Evolutionary conservation across 202 grass and related monocot genomes (phyloP).

Genomic region (Schoenoplectus tabernaemontani): DNA sequence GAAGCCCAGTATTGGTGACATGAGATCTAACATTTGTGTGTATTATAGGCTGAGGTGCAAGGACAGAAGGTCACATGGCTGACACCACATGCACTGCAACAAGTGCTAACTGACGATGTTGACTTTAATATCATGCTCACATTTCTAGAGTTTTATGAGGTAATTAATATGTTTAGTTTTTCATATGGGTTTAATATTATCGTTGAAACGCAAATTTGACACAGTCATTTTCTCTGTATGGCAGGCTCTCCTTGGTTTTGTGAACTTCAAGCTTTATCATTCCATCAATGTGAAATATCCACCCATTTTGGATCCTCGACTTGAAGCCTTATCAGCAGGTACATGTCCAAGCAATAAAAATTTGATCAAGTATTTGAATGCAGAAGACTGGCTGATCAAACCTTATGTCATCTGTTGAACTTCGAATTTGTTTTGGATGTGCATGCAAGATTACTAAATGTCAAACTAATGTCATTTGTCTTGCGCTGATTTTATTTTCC

Average conservation of each 20-base stretch:
- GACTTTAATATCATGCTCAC: conserved; percentile 99
- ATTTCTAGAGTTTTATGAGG: conserved; percentile 97
- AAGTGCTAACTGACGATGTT: conserved; percentile 82
- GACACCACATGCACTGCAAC: conserved; percentile 89
- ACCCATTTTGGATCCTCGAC: conserved; percentile 70
- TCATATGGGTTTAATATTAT: conserved; percentile 8
- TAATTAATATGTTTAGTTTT: conserved; percentile 24
- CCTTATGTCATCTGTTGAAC: neutral
- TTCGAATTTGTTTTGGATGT: neutral
- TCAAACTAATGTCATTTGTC: conserved; percentile 4
- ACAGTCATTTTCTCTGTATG: conserved; percentile 25
- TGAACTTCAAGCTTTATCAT: conserved; percentile 98
- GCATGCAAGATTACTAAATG: conserved; percentile 4
- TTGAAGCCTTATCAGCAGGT: conserved; percentile 95
- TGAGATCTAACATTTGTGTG: conserved; percentile 17
- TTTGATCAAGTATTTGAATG: neutral
- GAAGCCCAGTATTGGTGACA: neutral
- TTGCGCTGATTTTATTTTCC: conserved; percentile 19
- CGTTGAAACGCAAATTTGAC: conserved; percentile 11
- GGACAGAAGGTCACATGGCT: conserved; percentile 96
- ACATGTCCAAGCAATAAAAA: conserved; percentile 16
- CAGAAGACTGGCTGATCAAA: neutral
- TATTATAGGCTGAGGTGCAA: conserved; percentile 86
- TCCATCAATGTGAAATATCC: conserved; percentile 98
- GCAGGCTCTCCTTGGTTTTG: conserved; percentile 93